A percentile compares a stretch with the other conserved stretches of the same genome.
Evolutionary conservation across 768 basidiomycete genomes (phyloP).

Genomic region (Mycena pura): DNA sequence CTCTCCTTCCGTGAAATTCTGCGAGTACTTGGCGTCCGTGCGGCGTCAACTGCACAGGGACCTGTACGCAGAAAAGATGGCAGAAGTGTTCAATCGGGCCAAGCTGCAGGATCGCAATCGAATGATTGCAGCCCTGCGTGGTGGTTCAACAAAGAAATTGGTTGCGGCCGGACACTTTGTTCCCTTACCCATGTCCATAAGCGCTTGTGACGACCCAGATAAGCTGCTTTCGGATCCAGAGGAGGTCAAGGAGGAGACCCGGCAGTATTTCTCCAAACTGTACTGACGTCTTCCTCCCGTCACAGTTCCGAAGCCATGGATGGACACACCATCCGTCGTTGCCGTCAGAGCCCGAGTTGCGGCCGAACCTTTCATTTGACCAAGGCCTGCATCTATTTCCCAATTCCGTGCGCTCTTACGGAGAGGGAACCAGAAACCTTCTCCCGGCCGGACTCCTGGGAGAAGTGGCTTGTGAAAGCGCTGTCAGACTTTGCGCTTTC

Average conservation of each 20-base stretch:
- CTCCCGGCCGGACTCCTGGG: conserved; percentile 44
- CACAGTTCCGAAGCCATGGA: background rate
- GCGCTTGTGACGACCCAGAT: background rate
- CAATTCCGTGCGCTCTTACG: conserved; percentile 31
- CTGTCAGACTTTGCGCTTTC: conserved; percentile 31
- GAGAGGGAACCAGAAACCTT: conserved; percentile 35
- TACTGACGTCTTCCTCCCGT: background rate
- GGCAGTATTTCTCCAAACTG: conserved; percentile 1
- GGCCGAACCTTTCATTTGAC: conserved; percentile 34
- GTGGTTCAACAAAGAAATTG: conserved; percentile 4
- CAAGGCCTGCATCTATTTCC: conserved; percentile 11
- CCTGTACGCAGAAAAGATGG: conserved; percentile 2
- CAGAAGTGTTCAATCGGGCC: background rate
- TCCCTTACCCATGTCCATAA: background rate
- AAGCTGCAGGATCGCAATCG: conserved; percentile 9
- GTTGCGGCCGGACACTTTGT: background rate
- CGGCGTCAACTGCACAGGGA: conserved; percentile 2
- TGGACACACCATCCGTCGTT: conserved; percentile 8
- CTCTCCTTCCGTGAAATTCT: background rate
- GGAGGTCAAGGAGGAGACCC: conserved; percentile 3
- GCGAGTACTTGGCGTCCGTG: background rate
- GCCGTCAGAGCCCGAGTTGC: conserved; percentile 13
- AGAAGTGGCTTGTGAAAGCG: conserved; percentile 40
- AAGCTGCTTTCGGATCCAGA: background rate
- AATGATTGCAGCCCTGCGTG: conserved; percentile 6